phyloP scores from a whole-genome alignment of 352 stramenopile species.

The Peronospora destructor region DNA sequence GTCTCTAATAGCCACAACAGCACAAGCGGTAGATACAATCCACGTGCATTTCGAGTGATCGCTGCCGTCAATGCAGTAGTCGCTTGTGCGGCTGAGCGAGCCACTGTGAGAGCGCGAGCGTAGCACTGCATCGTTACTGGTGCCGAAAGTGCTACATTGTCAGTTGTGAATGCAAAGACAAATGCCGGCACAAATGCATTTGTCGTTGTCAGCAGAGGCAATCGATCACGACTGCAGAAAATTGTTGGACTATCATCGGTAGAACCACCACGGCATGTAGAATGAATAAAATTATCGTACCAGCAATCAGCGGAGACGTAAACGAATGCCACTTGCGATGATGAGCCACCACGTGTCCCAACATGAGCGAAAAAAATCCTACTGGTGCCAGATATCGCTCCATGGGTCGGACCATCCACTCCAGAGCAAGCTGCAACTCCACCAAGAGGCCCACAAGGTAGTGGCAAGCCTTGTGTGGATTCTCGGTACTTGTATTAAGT shows the following conservation, averaged over 20 bases:
- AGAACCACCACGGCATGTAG: conserved; percentile 32
- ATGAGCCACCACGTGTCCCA: conserved; percentile 35
- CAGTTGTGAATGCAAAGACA: conserved; percentile 32
- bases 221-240: conserved; percentile 3
- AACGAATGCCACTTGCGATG: conserved; percentile 38
- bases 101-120: conserved; percentile 27
- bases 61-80: conserved; percentile 22
- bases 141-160: conserved; percentile 30
- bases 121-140: conserved; percentile 38
- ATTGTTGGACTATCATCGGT: conserved; percentile 27
- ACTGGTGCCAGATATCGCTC: conserved; percentile 31
- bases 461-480: conserved; percentile 23
- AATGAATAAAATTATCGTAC: conserved; percentile 22
- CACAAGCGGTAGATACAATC: conserved; percentile 39
- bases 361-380: conserved; percentile 33
- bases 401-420: conserved; percentile 35
- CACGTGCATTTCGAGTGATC: conserved; percentile 32
- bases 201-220: neutral
- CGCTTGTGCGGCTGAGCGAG: conserved; percentile 38
- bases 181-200: conserved; percentile 34
- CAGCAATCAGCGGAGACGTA: conserved; percentile 31
- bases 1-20: conserved; percentile 37
- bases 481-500: too few species aligned
- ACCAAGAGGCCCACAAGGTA: conserved; percentile 38
- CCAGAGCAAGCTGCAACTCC: conserved; percentile 42